phyloP scores from a whole-genome alignment of 805 yeast genomes.

The Tanozyma kutaoensis region DNA sequence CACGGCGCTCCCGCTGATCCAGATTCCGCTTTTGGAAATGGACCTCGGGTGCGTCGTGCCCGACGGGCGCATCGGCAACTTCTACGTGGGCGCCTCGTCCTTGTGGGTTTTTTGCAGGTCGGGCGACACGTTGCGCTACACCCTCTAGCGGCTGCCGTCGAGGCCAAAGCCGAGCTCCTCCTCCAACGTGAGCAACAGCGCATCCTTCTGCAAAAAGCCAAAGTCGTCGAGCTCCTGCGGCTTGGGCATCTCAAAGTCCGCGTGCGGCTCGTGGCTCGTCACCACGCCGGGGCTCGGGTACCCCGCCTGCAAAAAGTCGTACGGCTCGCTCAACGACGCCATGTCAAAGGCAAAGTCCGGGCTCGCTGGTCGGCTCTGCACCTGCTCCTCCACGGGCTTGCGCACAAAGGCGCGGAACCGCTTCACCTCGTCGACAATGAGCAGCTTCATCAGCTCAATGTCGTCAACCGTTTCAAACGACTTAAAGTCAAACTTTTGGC shows the following conservation, averaged over 20 bases:
- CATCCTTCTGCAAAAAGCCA: slow-evolving; percentile 8
- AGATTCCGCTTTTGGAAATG: slow-evolving; percentile 18
- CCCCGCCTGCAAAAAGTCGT: too few relatives aligned
- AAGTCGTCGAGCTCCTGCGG: slow-evolving; percentile 32
- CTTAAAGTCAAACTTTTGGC: slow-evolving; percentile 66
- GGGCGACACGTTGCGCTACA: slow-evolving; percentile 26
- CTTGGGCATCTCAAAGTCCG: slow-evolving; percentile 28
- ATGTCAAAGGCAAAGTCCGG: too few relatives aligned
- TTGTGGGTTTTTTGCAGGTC: slow-evolving; percentile 26
- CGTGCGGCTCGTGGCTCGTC: too few relatives aligned
- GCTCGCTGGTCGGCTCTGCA: too few relatives aligned
- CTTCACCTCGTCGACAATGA: slow-evolving; percentile 72
- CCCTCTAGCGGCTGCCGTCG: slow-evolving; percentile 16
- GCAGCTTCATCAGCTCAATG: slow-evolving; percentile 55
- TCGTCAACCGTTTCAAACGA: slow-evolving; percentile 79
- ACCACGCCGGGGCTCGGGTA: too few relatives aligned
- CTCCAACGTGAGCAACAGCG: slow-evolving; percentile 23
- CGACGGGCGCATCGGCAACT: slow-evolving; percentile 23
- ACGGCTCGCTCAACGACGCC: too few relatives aligned
- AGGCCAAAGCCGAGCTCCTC: slow-evolving; percentile 32
- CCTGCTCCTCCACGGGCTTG: slow-evolving; percentile 49
- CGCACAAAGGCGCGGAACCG: slow-evolving; percentile 72
- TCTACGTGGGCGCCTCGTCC: slow-evolving; percentile 12
- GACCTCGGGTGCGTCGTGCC: slow-evolving; percentile 18
- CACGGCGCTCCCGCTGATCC: slow-evolving; percentile 23